A percentile compares a stretch with the other conserved stretches of the same genome.
Evolutionary conservation across 176 grass and related monocot genomes (phyloP).

Genomic region (Otatea glauca): DNA sequence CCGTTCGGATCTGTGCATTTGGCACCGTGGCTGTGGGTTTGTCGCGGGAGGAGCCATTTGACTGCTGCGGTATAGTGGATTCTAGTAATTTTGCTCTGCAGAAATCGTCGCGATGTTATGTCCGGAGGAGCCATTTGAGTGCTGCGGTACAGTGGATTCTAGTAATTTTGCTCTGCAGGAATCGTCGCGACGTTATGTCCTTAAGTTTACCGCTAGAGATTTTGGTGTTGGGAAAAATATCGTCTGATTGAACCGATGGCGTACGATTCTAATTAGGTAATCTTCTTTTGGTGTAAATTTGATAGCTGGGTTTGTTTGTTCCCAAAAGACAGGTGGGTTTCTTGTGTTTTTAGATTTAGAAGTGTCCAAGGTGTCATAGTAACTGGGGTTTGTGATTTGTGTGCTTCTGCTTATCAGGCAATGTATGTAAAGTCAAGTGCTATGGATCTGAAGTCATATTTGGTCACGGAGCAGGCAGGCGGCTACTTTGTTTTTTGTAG

Average conservation of each 20-base stretch:
- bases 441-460: background rate
- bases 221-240: constrained; percentile 7
- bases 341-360: background rate
- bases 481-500: background rate
- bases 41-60: background rate
- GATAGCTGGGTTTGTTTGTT: background rate
- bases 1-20: constrained; percentile 32
- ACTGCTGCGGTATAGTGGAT: background rate
- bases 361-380: background rate
- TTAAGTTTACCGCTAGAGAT: background rate
- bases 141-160: background rate
- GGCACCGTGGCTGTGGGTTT: background rate
- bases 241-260: background rate
- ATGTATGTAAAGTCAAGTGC: background rate
- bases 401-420: background rate
- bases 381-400: constrained; percentile 4
- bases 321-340: background rate
- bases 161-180: background rate
- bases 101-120: background rate
- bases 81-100: background rate
- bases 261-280: background rate
- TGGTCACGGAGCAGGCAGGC: background rate
- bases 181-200: background rate
- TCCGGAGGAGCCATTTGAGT: background rate
- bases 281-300: background rate